Conservation (phyloP, 306 rosid species). For the Luffa acutangula region DNA sequence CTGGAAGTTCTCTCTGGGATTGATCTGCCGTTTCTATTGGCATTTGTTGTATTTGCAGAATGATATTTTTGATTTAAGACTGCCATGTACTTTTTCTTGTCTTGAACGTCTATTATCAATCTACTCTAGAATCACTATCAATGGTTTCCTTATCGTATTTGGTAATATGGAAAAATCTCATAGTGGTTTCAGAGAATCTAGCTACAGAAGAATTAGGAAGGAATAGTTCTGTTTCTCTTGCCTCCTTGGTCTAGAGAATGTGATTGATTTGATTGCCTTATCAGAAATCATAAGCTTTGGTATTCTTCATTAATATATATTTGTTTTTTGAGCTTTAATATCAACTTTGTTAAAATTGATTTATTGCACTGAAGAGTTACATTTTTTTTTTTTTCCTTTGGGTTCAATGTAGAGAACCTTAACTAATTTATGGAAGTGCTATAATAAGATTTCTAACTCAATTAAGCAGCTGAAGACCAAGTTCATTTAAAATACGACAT, state of each 20-base stretch:
- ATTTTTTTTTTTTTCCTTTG: background rate
- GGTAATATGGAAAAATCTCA: background rate
- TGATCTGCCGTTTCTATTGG: background rate
- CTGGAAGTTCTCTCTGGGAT: background rate
- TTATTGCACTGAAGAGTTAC: background rate
- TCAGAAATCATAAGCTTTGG: background rate
- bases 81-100: background rate
- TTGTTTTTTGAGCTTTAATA: no score
- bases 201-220: background rate
- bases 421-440: background rate
- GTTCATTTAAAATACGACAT: no score
- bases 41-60: background rate
- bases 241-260: background rate
- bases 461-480: no score
- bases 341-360: background rate
- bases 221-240: background rate
- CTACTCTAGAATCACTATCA: background rate
- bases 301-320: background rate
- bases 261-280: background rate
- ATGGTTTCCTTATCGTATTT: background rate
- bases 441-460: background rate
- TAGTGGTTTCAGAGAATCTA: background rate
- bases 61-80: background rate
- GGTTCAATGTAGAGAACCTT: background rate
- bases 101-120: background rate